Percentiles rank a stretch among this genome's conserved stretches.
phyloP scores from a whole-genome alignment of 306 rosid genomes.

The Rosa multiflora region DNA sequence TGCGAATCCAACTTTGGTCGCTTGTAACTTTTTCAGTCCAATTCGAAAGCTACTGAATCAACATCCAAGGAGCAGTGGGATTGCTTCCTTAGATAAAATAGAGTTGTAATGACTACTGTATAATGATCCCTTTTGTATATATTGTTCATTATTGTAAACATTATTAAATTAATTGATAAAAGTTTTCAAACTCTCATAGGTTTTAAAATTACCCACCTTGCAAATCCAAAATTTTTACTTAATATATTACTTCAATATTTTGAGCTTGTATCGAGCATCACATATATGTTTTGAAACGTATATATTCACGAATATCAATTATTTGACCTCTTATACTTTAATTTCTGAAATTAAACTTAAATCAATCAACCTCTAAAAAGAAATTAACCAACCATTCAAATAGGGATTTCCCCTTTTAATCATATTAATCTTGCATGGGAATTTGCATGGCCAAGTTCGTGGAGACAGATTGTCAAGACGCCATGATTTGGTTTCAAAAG shows the following conservation, averaged over 20 bases:
- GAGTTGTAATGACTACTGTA: not conserved
- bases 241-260: no score
- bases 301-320: not conserved
- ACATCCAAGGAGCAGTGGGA: not conserved
- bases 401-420: not conserved
- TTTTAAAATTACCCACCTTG: no score
- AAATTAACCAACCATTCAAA: conserved; percentile 10
- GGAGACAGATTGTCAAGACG: conserved; percentile 76
- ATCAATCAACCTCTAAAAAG: not conserved
- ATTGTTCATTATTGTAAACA: not conserved
- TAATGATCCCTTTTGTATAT: not conserved
- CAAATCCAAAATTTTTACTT: no score
- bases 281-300: not conserved
- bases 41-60: conserved; percentile 11
- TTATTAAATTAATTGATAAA: not conserved
- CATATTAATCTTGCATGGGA: conserved; percentile 49
- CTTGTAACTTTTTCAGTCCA: not conserved
- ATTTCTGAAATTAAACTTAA: not conserved
- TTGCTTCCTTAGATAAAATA: conserved; percentile 4
- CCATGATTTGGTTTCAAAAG: conserved; percentile 57
- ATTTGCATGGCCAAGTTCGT: conserved; percentile 57
- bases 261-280: not conserved
- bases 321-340: not conserved
- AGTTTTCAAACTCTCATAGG: no score
- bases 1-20: not conserved